phyloP scores from a whole-genome alignment of 2,329 filamentous ascomycete genomes.

The Diaporthe eres region DNA sequence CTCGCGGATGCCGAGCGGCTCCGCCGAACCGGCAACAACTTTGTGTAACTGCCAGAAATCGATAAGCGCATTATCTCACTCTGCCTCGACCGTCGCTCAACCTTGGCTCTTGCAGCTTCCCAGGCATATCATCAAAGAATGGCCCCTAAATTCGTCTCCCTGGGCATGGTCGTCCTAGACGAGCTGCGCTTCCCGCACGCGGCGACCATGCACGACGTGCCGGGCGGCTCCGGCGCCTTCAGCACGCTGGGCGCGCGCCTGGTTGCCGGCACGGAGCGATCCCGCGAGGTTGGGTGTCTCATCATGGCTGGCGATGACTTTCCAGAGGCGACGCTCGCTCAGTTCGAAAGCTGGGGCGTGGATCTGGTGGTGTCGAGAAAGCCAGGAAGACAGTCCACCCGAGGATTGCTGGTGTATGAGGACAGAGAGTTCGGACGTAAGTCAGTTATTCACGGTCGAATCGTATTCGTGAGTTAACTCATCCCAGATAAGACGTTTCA shows the following conservation, averaged over 20 bases:
- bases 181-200: slow-evolving; percentile 50
- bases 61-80: not conserved
- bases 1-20: not conserved
- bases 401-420: slow-evolving; percentile 34
- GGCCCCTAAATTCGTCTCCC: slow-evolving; percentile 47
- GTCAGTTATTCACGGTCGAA: not conserved
- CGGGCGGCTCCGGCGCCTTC: slow-evolving; percentile 53
- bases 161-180: slow-evolving; percentile 53
- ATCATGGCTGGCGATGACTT: slow-evolving; percentile 36
- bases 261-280: slow-evolving; percentile 11
- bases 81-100: not conserved
- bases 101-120: not conserved
- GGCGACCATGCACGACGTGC: slow-evolving; percentile 46
- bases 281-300: slow-evolving; percentile 19
- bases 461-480: slow-evolving; percentile 41
- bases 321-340: not conserved
- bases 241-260: slow-evolving; percentile 46
- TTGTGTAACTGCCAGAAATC: slow-evolving; percentile 2
- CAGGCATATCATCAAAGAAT: not conserved
- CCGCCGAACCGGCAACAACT: not conserved
- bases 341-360: slow-evolving; percentile 26
- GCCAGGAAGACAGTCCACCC: slow-evolving; percentile 16
- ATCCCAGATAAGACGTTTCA: slow-evolving; percentile 45
- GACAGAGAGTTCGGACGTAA: slow-evolving; percentile 25
- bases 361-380: slow-evolving; percentile 12